Conservation (phyloP, 768 basidiomycete species). For the Steccherinum ochraceum region DNA sequence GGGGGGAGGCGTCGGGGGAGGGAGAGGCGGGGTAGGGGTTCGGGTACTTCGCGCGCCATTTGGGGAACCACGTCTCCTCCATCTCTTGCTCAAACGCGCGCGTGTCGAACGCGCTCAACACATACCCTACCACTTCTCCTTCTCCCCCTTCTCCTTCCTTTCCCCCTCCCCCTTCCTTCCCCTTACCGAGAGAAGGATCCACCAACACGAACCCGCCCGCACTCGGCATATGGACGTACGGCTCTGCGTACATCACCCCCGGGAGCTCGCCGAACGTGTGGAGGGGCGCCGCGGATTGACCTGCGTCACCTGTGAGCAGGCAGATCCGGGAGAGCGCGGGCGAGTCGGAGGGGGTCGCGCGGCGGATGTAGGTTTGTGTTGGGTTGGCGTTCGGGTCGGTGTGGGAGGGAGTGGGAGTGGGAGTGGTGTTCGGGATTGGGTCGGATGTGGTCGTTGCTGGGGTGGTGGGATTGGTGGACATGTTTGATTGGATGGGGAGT, state of each 20-base stretch:
- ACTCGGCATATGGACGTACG: conserved; percentile 60
- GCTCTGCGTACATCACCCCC: conserved; percentile 68
- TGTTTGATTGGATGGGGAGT: no score
- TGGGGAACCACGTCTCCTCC: conserved; percentile 59
- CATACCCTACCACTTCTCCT: conserved; percentile 60
- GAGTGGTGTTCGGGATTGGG: no score
- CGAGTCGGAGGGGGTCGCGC: conserved; percentile 46
- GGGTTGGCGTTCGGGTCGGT: no score
- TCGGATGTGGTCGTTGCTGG: no score
- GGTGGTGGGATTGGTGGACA: no score
- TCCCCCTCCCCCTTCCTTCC: conserved; percentile 13
- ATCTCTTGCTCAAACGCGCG: conserved; percentile 54
- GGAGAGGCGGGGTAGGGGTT: conserved; percentile 17
- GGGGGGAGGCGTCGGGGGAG: conserved; percentile 14
- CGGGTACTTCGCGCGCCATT: conserved; percentile 50
- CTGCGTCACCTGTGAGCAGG: conserved; percentile 67
- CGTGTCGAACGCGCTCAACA: conserved; percentile 63
- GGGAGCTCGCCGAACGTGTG: conserved; percentile 61
- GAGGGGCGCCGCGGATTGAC: conserved; percentile 53
- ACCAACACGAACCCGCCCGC: conserved; percentile 75
- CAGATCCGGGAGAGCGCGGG: conserved; percentile 63
- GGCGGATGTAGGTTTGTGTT: conserved; percentile 35
- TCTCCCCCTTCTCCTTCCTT: conserved; percentile 16
- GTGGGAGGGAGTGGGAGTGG: no score
- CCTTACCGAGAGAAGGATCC: conserved; percentile 19